Evolutionary conservation across 2,329 filamentous ascomycete genomes (phyloP), one percentile per base, ranked within the genome.

Genomic region (Alternaria gaisen): DNA sequence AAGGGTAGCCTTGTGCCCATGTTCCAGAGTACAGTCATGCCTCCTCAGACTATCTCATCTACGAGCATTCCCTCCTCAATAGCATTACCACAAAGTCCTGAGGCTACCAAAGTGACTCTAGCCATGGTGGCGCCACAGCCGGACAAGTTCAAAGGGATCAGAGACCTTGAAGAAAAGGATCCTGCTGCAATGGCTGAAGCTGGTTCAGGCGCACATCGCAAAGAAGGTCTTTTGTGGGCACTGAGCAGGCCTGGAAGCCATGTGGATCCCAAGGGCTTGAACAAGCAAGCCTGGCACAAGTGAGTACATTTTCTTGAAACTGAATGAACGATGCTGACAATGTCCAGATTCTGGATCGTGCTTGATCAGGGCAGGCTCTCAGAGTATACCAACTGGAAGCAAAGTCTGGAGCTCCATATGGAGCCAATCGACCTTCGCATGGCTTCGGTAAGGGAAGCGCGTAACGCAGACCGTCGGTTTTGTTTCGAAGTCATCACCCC

Each of bases 341-440:
- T 44, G 20, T 18, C 26, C 70, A 96, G 93, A 75, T 99, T 98
- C 80, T 99, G 95, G 95, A 96, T 99, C 66, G 95, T 99, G 2
- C 85, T 99, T 44, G 96, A 98, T 76, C 94, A 97, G 79, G 95
- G 95, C 24, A 97, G 95, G 77, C 85, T 99, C 16, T 97, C 94
- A 1, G 95, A 99, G 76, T 99, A 99, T 80, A 97, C 94, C 77
- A 98, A 99, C 78, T 99, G 95, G 95, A 99, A 99, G 80, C 93
- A 99, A 77, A 94, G 89, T 77, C 86, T 99, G 24, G 95, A 99
- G 79, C 83, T 98, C 26, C 96, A 99, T 77, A 98, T 97, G 88
- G 95, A 98, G 2, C 95, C 95, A 0, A 98, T 99, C 67, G 96
- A 99, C 78, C 84, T 99, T 46, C 91, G 95, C 36, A 95, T 98